A percentile compares a stretch with the other conserved stretches of the same genome.
These are phyloP conservation scores for Phlebopus sp. DNA, from an alignment of 1,284 basidiomycete genomes.

Conservation along the genomic window DNA sequence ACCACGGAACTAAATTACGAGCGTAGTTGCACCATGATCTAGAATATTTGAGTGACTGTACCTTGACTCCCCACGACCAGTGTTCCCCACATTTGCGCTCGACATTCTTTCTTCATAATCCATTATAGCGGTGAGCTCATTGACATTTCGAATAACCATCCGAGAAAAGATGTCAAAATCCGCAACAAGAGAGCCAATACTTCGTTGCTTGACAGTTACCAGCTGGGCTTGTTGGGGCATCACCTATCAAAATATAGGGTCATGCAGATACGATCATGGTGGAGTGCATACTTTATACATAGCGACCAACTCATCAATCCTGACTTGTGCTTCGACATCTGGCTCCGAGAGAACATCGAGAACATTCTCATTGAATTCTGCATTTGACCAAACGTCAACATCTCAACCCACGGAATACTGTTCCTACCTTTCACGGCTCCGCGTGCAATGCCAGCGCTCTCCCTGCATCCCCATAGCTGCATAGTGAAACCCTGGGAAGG, in stretches of 20 bases:
- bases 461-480: constrained; percentile 19
- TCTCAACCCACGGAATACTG: background rate
- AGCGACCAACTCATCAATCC: constrained; percentile 13
- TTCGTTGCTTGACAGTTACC: constrained; percentile 1
- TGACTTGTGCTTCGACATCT: constrained; percentile 12
- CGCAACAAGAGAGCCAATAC: too few relatives aligned
- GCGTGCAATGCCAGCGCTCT: constrained; percentile 11
- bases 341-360: constrained; percentile 18
- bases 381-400: background rate
- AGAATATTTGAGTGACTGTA: too few relatives aligned
- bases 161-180: too few relatives aligned
- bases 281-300: constrained; percentile 9
- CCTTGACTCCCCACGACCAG: too few relatives aligned
- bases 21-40: too few relatives aligned
- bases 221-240: constrained; percentile 11
- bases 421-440: constrained; percentile 16
- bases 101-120: too few relatives aligned
- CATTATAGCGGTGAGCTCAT: too few relatives aligned
- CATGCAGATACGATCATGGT: background rate
- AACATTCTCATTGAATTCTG: constrained; percentile 21
- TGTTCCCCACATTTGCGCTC: too few relatives aligned
- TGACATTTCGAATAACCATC: too few relatives aligned
- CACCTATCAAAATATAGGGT: background rate
- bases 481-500: constrained; percentile 13
- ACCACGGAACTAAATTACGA: too few relatives aligned